Conservation (phyloP, 2,329 filamentous ascomycete genomes). For the Sporothrix humicola region DNA sequence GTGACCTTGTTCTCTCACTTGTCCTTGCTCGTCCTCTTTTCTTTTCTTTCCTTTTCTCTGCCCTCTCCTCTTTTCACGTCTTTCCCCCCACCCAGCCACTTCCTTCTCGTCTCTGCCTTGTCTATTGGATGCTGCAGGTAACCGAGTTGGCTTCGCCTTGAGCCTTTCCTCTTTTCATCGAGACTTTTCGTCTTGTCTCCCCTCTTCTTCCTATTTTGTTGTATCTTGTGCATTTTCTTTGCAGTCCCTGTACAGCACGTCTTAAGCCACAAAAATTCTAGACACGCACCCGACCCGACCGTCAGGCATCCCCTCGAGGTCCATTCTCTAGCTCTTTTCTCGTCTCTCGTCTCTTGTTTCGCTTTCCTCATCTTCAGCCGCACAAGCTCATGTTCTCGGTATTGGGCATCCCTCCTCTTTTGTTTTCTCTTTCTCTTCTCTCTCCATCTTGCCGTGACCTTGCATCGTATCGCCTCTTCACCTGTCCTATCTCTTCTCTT, state of each 20-base stretch:
- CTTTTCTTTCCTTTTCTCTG: not conserved
- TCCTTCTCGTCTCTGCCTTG: constrained; percentile 12
- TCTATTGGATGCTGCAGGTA: constrained; percentile 8
- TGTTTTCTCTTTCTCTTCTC: not conserved
- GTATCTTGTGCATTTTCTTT: not conserved
- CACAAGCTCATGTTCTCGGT: constrained; percentile 3
- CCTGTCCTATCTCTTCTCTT: too few relatives aligned
- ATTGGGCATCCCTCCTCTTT: not conserved
- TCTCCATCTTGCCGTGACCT: not conserved
- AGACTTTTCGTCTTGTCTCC: not conserved
- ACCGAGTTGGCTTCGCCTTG: constrained; percentile 10
- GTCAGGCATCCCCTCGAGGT: not conserved
- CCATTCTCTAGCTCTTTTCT: not conserved
- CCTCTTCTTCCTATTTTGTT: not conserved
- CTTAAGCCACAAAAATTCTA: not conserved
- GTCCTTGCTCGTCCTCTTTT: not conserved
- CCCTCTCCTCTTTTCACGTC: not conserved
- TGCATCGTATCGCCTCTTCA: not conserved
- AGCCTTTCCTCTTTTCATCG: not conserved
- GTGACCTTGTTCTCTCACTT: not conserved
- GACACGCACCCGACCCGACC: not conserved
- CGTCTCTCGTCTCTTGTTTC: not conserved
- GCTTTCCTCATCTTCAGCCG: not conserved
- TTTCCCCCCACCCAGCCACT: not conserved
- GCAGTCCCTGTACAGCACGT: not conserved